phyloP scores from a whole-genome alignment of 257 asterid genomes.

The Petunia axillaris region DNA sequence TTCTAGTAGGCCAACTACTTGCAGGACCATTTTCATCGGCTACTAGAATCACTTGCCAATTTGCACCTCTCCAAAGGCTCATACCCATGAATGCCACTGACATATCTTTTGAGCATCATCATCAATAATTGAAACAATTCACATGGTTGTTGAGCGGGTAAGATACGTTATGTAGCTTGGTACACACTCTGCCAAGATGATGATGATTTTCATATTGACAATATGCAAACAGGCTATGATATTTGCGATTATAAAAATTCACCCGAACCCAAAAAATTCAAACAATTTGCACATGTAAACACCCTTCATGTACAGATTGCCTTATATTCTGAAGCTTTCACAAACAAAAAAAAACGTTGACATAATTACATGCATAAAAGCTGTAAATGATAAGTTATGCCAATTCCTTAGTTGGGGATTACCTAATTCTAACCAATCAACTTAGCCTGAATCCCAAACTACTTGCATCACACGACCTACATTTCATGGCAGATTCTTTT shows the following conservation, averaged over 20 bases:
- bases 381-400: neutral
- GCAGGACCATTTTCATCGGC: neutral
- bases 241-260: neutral
- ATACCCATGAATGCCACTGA: neutral
- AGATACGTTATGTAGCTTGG: neutral
- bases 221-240: neutral
- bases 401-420: neutral
- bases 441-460: neutral
- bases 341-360: neutral
- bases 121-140: neutral
- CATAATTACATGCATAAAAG: neutral
- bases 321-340: neutral
- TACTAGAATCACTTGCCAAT: neutral
- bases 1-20: neutral
- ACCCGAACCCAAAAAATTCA: neutral
- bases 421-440: neutral
- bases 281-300: neutral
- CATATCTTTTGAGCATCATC: neutral
- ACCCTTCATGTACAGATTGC: neutral
- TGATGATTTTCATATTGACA: neutral
- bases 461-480: neutral
- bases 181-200: neutral
- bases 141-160: neutral
- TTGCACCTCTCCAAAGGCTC: neutral
- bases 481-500: neutral